phyloP scores from a whole-genome alignment of 768 basidiomycete species.

The Lactarius pseudohatsudake region DNA sequence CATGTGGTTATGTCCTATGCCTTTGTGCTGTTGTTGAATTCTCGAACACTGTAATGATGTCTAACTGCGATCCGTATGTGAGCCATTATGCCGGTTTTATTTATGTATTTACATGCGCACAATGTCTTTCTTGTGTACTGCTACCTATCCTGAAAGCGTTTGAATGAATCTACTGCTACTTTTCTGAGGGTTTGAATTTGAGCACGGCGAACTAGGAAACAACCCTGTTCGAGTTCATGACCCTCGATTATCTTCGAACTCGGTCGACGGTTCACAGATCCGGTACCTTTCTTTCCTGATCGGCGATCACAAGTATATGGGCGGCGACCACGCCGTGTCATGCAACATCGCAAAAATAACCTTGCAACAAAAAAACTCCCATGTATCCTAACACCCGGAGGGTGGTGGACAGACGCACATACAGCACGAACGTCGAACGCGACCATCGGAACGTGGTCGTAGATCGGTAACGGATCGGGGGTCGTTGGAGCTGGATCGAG shows the following conservation, averaged over 20 bases:
- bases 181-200: neutral
- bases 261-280: neutral
- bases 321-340: neutral
- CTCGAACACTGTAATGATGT: conserved; percentile 15
- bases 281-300: neutral
- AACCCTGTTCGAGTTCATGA: neutral
- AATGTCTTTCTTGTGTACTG: conserved; percentile 26
- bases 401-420: neutral
- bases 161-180: conserved; percentile 3
- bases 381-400: neutral
- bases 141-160: conserved; percentile 7
- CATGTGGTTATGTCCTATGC: conserved; percentile 13
- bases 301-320: conserved; percentile 9
- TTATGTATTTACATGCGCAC: conserved; percentile 26
- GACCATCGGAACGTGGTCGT: neutral
- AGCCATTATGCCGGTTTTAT: conserved; percentile 20
- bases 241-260: neutral
- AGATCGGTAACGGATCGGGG: neutral
- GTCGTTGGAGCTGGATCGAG: neutral
- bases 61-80: conserved; percentile 13
- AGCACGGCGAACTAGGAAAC: neutral
- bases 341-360: neutral
- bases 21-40: conserved; percentile 8
- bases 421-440: neutral
- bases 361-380: neutral